Conservation (phyloP, 345 rosid genomes). For the Euphorbia pulcherrima region DNA sequence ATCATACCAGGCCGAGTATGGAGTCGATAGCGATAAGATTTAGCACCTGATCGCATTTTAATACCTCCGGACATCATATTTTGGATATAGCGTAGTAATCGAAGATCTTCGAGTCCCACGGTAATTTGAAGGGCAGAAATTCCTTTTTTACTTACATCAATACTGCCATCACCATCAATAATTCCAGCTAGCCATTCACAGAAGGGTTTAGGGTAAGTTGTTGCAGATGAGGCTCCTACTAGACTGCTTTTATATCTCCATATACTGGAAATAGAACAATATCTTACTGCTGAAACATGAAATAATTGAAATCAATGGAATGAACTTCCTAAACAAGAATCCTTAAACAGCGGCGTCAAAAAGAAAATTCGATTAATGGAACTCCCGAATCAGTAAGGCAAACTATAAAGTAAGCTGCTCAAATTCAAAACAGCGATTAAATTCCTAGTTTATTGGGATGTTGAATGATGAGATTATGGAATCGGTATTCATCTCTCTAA, state of each 20-base stretch:
- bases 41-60: slow-evolving; percentile 8
- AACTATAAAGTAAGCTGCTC: too few relatives aligned
- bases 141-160: background rate
- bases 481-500: too few relatives aligned
- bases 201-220: background rate
- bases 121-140: background rate
- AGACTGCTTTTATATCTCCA: background rate
- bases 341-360: too few relatives aligned
- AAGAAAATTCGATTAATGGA: too few relatives aligned
- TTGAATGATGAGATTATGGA: too few relatives aligned
- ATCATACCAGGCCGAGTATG: background rate
- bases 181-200: slow-evolving; percentile 5
- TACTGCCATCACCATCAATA: slow-evolving; percentile 3
- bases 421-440: too few relatives aligned
- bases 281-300: too few relatives aligned
- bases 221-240: background rate
- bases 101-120: background rate
- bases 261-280: too few relatives aligned
- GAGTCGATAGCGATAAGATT: background rate
- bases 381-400: too few relatives aligned
- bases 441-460: too few relatives aligned
- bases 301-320: too few relatives aligned
- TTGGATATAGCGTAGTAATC: background rate
- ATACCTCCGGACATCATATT: background rate
- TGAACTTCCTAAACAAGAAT: too few relatives aligned